Percentiles rank a stretch among this genome's conserved stretches.
Evolutionary conservation across 2,329 filamentous ascomycete genomes (phyloP).

Genomic region (Colletotrichum gigasporum): DNA sequence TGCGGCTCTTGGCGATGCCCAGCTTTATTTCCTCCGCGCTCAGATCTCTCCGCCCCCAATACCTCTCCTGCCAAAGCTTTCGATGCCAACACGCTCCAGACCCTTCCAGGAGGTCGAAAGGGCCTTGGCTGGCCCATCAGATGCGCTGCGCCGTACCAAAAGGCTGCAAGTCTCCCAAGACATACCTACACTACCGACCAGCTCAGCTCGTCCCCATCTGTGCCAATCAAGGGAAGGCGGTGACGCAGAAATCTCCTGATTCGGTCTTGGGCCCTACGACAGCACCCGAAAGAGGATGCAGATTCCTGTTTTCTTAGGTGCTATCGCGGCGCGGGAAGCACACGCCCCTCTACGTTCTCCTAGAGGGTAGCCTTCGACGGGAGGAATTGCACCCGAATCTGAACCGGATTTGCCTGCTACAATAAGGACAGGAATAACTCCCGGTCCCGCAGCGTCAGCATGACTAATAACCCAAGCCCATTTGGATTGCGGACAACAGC

Average conservation of each 20-base stretch:
- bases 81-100: neutral
- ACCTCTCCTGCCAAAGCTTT: neutral
- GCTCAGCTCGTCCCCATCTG: neutral
- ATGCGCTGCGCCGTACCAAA: neutral
- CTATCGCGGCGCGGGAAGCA: neutral
- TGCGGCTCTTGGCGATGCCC: constrained; percentile 20
- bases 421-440: too few species aligned
- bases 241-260: constrained; percentile 28
- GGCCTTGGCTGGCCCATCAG: constrained; percentile 1
- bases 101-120: neutral
- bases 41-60: neutral
- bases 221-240: constrained; percentile 15
- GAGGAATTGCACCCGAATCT: too few species aligned
- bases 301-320: neutral
- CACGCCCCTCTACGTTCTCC: too few species aligned
- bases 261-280: neutral
- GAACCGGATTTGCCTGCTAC: too few species aligned
- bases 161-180: neutral
- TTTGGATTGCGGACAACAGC: too few species aligned
- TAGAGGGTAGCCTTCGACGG: too few species aligned
- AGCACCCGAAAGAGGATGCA: neutral
- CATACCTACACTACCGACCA: too few species aligned
- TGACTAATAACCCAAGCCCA: too few species aligned
- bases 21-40: neutral
- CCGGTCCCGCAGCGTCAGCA: too few species aligned